Conservation (phyloP, 768 basidiomycete genomes). For the Royoungia palumana region DNA sequence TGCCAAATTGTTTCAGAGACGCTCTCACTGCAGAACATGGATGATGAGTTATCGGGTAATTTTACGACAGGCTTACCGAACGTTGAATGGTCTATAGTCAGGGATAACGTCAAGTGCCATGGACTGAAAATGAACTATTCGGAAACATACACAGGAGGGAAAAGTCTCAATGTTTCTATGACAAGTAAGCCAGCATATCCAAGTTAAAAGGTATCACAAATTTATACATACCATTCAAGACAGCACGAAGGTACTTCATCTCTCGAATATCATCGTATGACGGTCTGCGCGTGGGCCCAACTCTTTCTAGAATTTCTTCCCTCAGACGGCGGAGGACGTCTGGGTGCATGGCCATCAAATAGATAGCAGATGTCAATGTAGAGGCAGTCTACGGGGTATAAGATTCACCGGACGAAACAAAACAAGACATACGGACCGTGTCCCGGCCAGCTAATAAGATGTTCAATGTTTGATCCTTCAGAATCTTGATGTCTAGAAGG, state of each 20-base stretch:
- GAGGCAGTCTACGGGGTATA: constrained; percentile 37
- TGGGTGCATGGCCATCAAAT: constrained; percentile 47
- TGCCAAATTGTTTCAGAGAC: constrained; percentile 25
- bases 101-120: neutral
- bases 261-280: constrained; percentile 41
- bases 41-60: neutral
- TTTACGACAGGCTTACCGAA: constrained; percentile 22
- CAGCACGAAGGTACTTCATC: constrained; percentile 44
- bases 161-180: constrained; percentile 33
- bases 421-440: constrained; percentile 29
- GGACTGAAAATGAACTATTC: neutral
- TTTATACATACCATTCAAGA: constrained; percentile 38
- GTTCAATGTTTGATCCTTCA: constrained; percentile 43
- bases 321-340: constrained; percentile 38
- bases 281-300: constrained; percentile 36
- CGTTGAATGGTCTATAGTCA: constrained; percentile 31
- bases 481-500: constrained; percentile 26
- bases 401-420: neutral
- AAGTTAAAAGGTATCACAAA: neutral
- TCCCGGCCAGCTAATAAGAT: constrained; percentile 45
- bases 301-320: constrained; percentile 38
- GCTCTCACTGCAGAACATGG: constrained; percentile 13
- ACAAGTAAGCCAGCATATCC: neutral
- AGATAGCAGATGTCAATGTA: constrained; percentile 42
- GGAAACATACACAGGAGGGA: constrained; percentile 30